These are phyloP conservation scores for Colletotrichum brevisporum DNA, from an alignment of 2,329 filamentous ascomycete genomes.

Conservation along the genomic window DNA sequence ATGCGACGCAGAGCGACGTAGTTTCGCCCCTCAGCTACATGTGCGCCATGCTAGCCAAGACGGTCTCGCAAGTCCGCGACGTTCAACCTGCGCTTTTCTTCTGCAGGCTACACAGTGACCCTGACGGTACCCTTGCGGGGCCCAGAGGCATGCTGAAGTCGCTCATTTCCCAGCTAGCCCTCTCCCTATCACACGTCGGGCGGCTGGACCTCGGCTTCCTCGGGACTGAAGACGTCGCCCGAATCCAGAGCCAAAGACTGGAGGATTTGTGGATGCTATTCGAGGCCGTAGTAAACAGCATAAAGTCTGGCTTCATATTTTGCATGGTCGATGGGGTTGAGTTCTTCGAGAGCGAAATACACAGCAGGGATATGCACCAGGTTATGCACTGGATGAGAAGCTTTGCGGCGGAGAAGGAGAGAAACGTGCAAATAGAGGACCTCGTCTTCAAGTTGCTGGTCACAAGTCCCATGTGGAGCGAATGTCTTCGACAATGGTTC, in stretches of 20 bases:
- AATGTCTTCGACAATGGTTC: neutral
- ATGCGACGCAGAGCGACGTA: neutral
- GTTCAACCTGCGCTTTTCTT: neutral
- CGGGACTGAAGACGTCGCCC: neutral
- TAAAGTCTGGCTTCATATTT: neutral
- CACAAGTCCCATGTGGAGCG: neutral
- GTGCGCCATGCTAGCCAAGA: neutral
- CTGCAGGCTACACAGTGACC: constrained; percentile 4
- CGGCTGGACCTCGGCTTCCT: neutral
- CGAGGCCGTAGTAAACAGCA: neutral
- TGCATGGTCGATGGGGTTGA: constrained; percentile 9
- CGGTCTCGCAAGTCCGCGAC: neutral
- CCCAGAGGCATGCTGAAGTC: neutral
- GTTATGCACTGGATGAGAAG: constrained; percentile 1
- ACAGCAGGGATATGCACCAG: neutral
- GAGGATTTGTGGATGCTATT: neutral
- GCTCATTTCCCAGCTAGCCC: neutral
- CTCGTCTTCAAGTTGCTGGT: constrained; percentile 7
- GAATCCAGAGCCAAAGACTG: neutral
- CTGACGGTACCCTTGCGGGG: neutral
- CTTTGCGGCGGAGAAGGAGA: neutral
- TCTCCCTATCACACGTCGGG: neutral
- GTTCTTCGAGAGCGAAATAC: neutral
- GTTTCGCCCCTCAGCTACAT: constrained; percentile 8
- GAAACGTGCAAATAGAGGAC: neutral